Conservation (phyloP, 192 early-diverging fungal genomes). For the Endogone sp. region DNA sequence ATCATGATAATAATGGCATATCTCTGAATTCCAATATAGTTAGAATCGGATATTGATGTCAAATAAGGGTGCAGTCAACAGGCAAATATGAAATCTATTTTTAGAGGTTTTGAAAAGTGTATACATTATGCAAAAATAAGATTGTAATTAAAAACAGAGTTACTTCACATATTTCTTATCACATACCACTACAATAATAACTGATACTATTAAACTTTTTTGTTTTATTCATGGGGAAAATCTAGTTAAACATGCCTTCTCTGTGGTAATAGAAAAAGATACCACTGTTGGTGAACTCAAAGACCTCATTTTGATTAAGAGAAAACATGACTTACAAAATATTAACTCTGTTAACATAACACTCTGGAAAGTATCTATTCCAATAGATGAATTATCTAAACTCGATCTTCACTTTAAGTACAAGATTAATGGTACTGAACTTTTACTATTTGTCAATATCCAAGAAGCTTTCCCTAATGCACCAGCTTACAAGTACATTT, state of each 20-base stretch:
- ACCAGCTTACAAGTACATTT: neutral
- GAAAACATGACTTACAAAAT: neutral
- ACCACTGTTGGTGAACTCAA: constrained; percentile 14
- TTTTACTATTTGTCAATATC: neutral
- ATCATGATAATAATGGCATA: no score
- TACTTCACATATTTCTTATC: no score
- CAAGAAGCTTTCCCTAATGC: neutral
- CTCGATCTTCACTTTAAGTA: no score
- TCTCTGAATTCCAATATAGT: no score
- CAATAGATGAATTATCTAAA: no score
- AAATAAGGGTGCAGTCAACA: no score
- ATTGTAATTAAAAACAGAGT: no score
- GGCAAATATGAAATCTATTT: no score
- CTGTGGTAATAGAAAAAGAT: constrained; percentile 1
- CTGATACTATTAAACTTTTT: constrained; percentile 9
- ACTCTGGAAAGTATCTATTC: constrained; percentile 19
- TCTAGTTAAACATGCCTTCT: neutral
- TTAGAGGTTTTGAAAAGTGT: no score
- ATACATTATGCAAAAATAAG: no score
- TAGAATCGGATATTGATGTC: no score
- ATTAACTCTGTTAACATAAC: neutral
- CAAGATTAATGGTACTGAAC: neutral
- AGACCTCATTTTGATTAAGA: constrained; percentile 7
- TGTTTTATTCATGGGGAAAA: constrained; percentile 12
- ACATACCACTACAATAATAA: no score